Conservation (phyloP, 805 yeast species). For the Kluyveromyces dobzhanskii region DNA sequence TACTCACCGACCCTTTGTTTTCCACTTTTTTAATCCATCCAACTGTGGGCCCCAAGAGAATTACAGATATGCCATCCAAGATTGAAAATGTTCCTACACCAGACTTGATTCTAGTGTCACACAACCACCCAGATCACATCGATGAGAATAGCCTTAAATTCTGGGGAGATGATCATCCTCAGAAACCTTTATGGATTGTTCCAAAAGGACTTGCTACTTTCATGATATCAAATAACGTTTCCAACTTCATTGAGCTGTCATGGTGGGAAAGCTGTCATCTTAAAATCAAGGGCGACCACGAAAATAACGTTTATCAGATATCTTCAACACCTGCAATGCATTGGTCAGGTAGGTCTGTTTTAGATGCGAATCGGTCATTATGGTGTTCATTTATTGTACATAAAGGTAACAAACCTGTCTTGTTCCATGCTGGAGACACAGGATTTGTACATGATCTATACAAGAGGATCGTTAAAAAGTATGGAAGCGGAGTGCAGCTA, state of each 20-base stretch:
- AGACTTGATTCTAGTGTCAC: slow-evolving; percentile 73
- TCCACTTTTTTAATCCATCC: slow-evolving; percentile 53
- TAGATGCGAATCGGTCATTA: slow-evolving; percentile 70
- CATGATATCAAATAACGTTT: slow-evolving; percentile 50
- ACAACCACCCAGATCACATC: slow-evolving; percentile 93
- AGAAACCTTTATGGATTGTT: slow-evolving; percentile 65
- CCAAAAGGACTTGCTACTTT: slow-evolving; percentile 68
- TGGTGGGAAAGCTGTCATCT: slow-evolving; percentile 80
- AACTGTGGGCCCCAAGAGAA: slow-evolving; percentile 72
- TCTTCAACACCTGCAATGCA: slow-evolving; percentile 94
- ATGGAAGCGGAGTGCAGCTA: slow-evolving; percentile 50
- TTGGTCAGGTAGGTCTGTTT: slow-evolving; percentile 84
- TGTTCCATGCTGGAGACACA: slow-evolving; percentile 93
- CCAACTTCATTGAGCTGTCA: slow-evolving; percentile 64
- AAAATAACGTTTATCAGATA: slow-evolving; percentile 53
- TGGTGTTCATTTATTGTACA: slow-evolving; percentile 85
- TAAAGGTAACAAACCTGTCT: slow-evolving; percentile 56
- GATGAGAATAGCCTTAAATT: slow-evolving; percentile 51
- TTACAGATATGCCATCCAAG: slow-evolving; percentile 67
- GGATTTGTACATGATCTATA: slow-evolving; percentile 79
- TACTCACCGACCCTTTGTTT: slow-evolving; percentile 83
- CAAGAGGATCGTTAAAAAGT: slow-evolving; percentile 50
- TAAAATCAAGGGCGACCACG: slow-evolving; percentile 15
- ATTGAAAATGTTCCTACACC: slow-evolving; percentile 58
- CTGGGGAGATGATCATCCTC: slow-evolving; percentile 16